Conservation (phyloP, 2,329 filamentous ascomycete genomes). For the Fusarium virguliforme region DNA sequence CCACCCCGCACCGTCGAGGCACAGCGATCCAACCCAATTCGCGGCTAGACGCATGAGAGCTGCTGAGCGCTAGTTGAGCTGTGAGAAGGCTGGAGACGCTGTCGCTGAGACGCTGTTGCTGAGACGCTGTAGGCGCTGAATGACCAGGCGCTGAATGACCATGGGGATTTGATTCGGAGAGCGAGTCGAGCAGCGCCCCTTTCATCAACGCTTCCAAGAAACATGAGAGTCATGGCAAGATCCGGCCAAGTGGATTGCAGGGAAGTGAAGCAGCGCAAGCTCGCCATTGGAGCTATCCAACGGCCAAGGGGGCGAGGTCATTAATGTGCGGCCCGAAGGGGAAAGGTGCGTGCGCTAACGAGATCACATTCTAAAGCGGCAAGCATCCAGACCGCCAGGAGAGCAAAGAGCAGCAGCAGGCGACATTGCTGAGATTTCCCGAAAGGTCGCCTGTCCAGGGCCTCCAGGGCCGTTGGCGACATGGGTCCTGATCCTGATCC, state of each 20-base stretch:
- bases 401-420: conserved; percentile 23
- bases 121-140: conserved; percentile 28
- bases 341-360: conserved; percentile 28
- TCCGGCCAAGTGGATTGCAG: conserved; percentile 33
- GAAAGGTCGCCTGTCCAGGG: conserved; percentile 25
- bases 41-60: conserved; percentile 10
- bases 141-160: conserved; percentile 13
- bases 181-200: conserved; percentile 24
- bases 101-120: conserved; percentile 29
- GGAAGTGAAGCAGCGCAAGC: conserved; percentile 26
- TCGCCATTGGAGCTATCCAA: conserved; percentile 42
- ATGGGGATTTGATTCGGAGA: conserved; percentile 22
- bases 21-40: conserved; percentile 37
- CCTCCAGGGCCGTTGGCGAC: conserved; percentile 15
- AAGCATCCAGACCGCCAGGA: conserved; percentile 39
- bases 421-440: conserved; percentile 34
- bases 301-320: conserved; percentile 36
- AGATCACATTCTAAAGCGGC: conserved; percentile 41
- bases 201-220: conserved; percentile 31
- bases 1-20: conserved; percentile 36
- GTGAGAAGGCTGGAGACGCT: conserved; percentile 18
- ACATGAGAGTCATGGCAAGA: conserved; percentile 32
- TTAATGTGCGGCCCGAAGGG: conserved; percentile 39
- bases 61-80: background rate
- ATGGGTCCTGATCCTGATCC: conserved; percentile 18